These are phyloP conservation scores for Punica granatum DNA, from an alignment of 345 rosid species.

Conservation along the genomic window DNA sequence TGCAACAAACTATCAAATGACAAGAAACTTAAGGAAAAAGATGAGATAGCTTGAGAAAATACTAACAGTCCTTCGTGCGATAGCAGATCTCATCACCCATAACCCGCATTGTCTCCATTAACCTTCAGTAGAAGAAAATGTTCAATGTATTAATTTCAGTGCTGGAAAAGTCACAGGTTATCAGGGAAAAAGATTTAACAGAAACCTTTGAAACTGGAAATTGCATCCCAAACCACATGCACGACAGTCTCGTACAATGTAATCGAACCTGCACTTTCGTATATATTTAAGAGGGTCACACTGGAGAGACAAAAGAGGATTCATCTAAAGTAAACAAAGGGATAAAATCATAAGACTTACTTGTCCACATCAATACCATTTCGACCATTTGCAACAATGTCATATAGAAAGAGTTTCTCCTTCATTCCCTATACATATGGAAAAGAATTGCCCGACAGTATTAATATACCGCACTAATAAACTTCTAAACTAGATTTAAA, in stretches of 20 bases:
- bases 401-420: slow-evolving; percentile 80
- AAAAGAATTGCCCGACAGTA: not conserved
- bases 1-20: slow-evolving; percentile 8
- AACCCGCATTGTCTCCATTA: slow-evolving; percentile 86
- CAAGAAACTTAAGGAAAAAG: slow-evolving; percentile 4
- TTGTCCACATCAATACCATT: slow-evolving; percentile 98
- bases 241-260: slow-evolving; percentile 81
- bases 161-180: not conserved
- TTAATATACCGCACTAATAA: not conserved
- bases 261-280: slow-evolving; percentile 65
- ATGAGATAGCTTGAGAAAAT: slow-evolving; percentile 14
- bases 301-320: not conserved
- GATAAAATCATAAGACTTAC: slow-evolving; percentile 21
- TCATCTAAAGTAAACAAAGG: not conserved
- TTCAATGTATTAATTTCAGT: not conserved
- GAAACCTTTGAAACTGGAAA: slow-evolving; percentile 76
- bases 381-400: slow-evolving; percentile 96
- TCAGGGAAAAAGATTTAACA: slow-evolving; percentile 12
- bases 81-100: slow-evolving; percentile 88
- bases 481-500: not conserved
- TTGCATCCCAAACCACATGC: slow-evolving; percentile 89
- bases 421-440: slow-evolving; percentile 27
- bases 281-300: slow-evolving; percentile 1
- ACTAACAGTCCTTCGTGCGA: slow-evolving; percentile 91
- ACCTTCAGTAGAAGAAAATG: slow-evolving; percentile 36